These are phyloP conservation scores for Phoma sp. DNA, from an alignment of 2,329 filamentous ascomycete genomes.

Conservation along the genomic window DNA sequence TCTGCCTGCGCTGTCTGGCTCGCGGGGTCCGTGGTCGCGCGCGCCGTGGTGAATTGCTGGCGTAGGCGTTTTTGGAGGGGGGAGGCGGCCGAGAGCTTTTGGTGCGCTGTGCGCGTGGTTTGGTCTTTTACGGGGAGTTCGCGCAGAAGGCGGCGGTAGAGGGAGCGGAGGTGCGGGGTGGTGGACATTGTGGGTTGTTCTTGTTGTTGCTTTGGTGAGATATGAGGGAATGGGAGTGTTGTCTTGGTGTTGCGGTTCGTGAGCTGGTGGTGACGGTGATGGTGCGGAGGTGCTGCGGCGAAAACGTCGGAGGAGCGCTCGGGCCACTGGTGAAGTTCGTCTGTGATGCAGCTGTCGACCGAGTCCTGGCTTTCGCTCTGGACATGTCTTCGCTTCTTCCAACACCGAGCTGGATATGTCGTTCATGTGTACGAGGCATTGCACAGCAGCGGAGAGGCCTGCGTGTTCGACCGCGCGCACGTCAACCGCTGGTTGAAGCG, in stretches of 20 bases:
- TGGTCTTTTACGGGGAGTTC: slow-evolving; percentile 70
- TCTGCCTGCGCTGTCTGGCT: slow-evolving; percentile 63
- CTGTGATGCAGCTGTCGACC: background rate
- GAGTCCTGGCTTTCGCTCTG: too few relatives aligned
- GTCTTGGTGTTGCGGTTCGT: background rate
- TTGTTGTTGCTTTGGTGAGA: background rate
- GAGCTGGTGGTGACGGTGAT: background rate
- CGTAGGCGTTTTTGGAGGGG: slow-evolving; percentile 75
- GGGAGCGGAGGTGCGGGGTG: slow-evolving; percentile 66
- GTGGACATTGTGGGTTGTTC: slow-evolving; percentile 39
- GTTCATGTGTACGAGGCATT: background rate
- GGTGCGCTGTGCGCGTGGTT: slow-evolving; percentile 35
- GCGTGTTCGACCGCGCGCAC: slow-evolving; percentile 7
- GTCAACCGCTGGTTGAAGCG: slow-evolving; percentile 1
- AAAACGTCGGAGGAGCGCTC: slow-evolving; percentile 16
- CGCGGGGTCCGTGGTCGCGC: background rate
- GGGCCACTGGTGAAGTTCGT: background rate
- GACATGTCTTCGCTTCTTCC: slow-evolving; percentile 5
- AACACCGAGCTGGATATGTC: slow-evolving; percentile 5
- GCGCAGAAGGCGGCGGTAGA: slow-evolving; percentile 88
- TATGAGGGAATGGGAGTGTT: background rate
- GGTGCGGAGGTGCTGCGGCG: slow-evolving; percentile 11
- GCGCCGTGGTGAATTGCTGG: slow-evolving; percentile 59
- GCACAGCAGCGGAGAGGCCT: slow-evolving; percentile 1
- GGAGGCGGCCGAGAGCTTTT: slow-evolving; percentile 63